Evolutionary conservation across 1,139 yeast species (phyloP).

Genomic region (Protomyces arabidopsidicola): DNA sequence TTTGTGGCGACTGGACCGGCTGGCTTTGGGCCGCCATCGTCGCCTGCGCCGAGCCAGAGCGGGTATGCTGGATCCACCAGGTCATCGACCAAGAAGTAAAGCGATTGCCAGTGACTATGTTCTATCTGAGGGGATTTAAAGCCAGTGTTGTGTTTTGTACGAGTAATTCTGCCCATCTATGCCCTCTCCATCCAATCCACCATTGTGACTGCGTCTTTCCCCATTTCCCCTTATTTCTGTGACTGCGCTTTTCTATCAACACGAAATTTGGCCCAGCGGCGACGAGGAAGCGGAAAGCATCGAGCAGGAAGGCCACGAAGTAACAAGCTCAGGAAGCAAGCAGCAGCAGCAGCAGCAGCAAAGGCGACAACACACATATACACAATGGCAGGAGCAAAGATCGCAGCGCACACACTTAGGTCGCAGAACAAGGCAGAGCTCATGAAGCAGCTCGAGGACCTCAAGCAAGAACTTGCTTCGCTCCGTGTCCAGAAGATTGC

Average conservation of each 20-base stretch:
- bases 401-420: slow-evolving; percentile 71
- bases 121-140: too few relatives aligned
- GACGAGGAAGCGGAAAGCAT: not conserved
- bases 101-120: not conserved
- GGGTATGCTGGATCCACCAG: not conserved
- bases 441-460: slow-evolving; percentile 88
- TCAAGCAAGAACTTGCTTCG: slow-evolving; percentile 94
- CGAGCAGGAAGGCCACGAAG: not conserved
- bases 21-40: slow-evolving; percentile 25
- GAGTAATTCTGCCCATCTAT: not conserved
- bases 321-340: not conserved
- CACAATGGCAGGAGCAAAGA: slow-evolving; percentile 24
- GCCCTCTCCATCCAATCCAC: not conserved
- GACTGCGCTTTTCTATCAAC: not conserved
- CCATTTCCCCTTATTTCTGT: not conserved
- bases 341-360: not conserved
- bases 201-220: not conserved
- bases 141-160: too few relatives aligned
- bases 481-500: slow-evolving; percentile 94
- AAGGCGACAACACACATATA: not conserved
- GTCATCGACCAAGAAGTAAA: not conserved
- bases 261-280: not conserved
- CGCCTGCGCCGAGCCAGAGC: slow-evolving; percentile 1
- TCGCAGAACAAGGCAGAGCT: slow-evolving; percentile 96
- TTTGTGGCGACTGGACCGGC: slow-evolving; percentile 24